Evolutionary conservation across 75 land plant genomes (phyloP), one percentile per base, ranked within the genome.

Genomic region (Pinus albicaulis): DNA sequence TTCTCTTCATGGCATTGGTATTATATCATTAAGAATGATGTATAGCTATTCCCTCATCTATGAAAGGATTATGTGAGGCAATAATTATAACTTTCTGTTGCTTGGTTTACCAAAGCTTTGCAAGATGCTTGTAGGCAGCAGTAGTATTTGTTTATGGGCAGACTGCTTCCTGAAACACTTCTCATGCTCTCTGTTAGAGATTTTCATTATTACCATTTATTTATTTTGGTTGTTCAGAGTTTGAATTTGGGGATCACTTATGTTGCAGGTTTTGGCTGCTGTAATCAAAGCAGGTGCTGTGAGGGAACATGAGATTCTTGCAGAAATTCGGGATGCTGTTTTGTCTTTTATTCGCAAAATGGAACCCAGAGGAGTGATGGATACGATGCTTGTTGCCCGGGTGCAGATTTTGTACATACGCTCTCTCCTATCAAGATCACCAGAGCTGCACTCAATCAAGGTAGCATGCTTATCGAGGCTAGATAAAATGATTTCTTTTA

Each of bases 201-300:
- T 72, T 72, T 34, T 16, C 34, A 17, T 20, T 7, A 24, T 22
- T 73, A 14, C n/a, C 13, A 25, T 58, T 59, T 55, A 55, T n/a
- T 11, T 73, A 61, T 11, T 73, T 56, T 73, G 20, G 22, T 48
- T 55, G 58, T 38, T 48, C 16, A 41, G n/a, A 48, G 11, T 48
- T 48, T 48, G 53, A 48, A 48, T 48, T 28, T 72, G 76, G 17
- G n/a, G 19, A 48, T 72, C 11, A 13, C 44, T 44, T 74, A 72
- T 77, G 77, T 78, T 83, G 66, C 85, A 96, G 99, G 99, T 97
- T 53, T 83, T 97, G 85, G 99, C 99, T 74, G 99, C 99, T n/a
- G 99, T 97, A 7, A 97, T 97, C 38, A 97, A 97, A 79, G 99
- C 99, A 76, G 99, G 99, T 60, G 99, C 99, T 77, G 92, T 95